Base-by-base conservation (phyloP, 2,329 filamentous ascomycete genomes). In the Raffaelea albimanens region DNA sequence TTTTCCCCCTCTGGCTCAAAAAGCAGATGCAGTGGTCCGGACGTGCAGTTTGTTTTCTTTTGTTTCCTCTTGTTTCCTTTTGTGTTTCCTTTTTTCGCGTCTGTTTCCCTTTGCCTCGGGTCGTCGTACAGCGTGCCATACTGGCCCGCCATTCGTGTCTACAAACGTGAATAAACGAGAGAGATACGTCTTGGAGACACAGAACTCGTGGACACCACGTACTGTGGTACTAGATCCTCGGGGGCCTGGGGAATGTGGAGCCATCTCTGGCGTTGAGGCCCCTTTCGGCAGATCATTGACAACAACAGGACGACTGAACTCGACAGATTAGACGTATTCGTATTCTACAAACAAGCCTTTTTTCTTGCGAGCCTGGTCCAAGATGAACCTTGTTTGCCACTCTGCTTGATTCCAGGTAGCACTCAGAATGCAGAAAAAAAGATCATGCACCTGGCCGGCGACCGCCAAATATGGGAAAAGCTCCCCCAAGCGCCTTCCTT, bases 11-110 rank as follows among this genome's bases (percentile, higher is more conserved):
- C 10, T 10, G 31, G 31, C 9, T 16, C 31, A 34, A 34, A 34
- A 34, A 9, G 31, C 31, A 34, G 31, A 9, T 10, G 16, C 31
- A 34, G 10, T 10, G 16, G 16, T 34, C 31, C 9, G 16, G 31
- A 34, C 40, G 48, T 34, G 43, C 48, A 45, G 41, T 47, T 43
- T 43, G 4, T 31, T 44, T 47, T 43, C 44, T 33, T 40, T 11
- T 4, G 14, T 19, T 34, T 40, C 29, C 45, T 45, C 33, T 42
- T 36, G 18, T 34, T 18, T 34, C 3, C n/a, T n/a, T 45, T 34
- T 41, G 22, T 33, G 14, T 11, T 33, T 22, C 29, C 11, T 40
- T 40, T 31, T 45, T 43, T 36, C 4, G 31, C 14, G 25, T 40
- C 21, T 11, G 16, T 29, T 20, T 25, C 23, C 10, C 36, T 14